phyloP scores from a whole-genome alignment of 2,329 filamentous ascomycete species.

The Penicillium concentricum region DNA sequence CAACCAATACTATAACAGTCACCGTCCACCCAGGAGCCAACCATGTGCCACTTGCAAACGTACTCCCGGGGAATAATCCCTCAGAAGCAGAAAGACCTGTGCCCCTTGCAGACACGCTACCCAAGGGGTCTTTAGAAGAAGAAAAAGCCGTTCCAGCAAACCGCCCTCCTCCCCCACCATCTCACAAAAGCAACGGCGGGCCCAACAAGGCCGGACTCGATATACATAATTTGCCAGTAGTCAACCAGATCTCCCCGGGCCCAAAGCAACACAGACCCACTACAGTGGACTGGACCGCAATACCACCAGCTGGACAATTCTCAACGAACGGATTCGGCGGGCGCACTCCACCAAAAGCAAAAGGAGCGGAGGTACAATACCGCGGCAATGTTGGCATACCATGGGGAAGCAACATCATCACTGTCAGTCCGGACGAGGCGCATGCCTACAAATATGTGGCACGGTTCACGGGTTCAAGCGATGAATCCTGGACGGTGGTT shows the following conservation, averaged over 20 bases:
- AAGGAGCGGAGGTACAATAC: slow-evolving; percentile 27
- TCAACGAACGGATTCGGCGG: slow-evolving; percentile 33
- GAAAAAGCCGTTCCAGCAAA: slow-evolving; percentile 3
- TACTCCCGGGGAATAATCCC: no score
- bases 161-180: background rate
- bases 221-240: slow-evolving; percentile 10
- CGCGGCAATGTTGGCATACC: slow-evolving; percentile 39
- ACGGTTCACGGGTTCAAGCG: slow-evolving; percentile 32
- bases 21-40: slow-evolving; percentile 5
- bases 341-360: slow-evolving; percentile 24
- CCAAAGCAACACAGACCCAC: slow-evolving; percentile 1
- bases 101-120: background rate
- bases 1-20: slow-evolving; percentile 10
- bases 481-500: slow-evolving; percentile 33
- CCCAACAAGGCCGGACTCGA: background rate
- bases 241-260: slow-evolving; percentile 9
- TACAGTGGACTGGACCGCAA: slow-evolving; percentile 23
- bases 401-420: slow-evolving; percentile 43
- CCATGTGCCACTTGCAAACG: background rate
- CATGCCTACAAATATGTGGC: slow-evolving; percentile 40
- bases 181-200: background rate
- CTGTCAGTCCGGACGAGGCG: slow-evolving; percentile 31
- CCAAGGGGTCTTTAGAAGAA: background rate
- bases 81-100: background rate
- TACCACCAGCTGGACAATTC: slow-evolving; percentile 20